Evolutionary conservation across 495 filamentous ascomycete species (phyloP), one percentile per base, ranked within the genome.

Genomic region (Talaromyces proteolyticus): DNA sequence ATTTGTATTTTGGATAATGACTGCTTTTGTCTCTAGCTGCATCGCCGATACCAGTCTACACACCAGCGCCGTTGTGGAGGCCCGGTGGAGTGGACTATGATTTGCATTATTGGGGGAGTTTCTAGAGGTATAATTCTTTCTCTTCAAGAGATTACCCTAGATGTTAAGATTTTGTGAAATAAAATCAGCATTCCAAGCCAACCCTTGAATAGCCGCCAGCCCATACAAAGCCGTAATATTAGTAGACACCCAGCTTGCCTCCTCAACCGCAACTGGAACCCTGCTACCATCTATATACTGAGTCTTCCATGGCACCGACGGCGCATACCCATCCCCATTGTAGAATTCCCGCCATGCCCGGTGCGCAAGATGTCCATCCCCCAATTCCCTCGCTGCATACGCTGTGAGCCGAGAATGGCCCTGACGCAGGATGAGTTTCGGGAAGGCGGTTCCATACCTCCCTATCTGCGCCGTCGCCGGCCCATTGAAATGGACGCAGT

Each of bases 381-480:
- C 57, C 3, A 54, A 19, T 25, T 53, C 54, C 45, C 61, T 48
- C 2, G 69, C 59, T 20, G 63, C 67, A 53, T 70, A 72, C 10
- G 70, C 72, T 21, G 72, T 69, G 19, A 77, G 50, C 10, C 72
- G 62, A 16, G 70, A 73, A 51, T 77, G 73, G 6, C 69, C 70
- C 44, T 77, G 73, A 10, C 52, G 44, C 7, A 75, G 53, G 42
- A 22, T 70, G 16, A 69, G 43, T 0, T 39, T 60, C 0, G 68
- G 62, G 47, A 75, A 77, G 48, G 50, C 52, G n/a, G 50, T 29
- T 3, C 73, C 69, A 53, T 75, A 76, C 6, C 70, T 62, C 3
- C 65, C 59, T 14, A 42, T 53, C 49, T 76, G 73, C n/a, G 52
- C 70, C 72, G 6, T 54, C 66, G 0, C 50, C 39, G 0, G 58